Evolutionary conservation across 208 protist genomes (phyloP).

Genomic region (Leishmania tropica): DNA sequence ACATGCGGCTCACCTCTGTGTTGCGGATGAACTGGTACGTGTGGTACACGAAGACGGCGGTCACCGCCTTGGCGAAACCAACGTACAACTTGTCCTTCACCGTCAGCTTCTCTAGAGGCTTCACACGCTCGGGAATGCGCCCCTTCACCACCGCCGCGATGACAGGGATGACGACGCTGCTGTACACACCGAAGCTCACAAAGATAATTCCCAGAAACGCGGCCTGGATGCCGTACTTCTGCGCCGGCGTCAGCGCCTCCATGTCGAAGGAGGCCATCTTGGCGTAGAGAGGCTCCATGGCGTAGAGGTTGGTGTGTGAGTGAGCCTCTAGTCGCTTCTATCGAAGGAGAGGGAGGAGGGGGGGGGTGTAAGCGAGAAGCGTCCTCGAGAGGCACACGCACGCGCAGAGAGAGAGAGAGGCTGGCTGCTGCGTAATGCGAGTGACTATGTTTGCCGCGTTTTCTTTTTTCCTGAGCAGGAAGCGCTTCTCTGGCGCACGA

Average conservation of each 20-base stretch:
- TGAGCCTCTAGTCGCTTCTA: not conserved
- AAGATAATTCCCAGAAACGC: conserved; percentile 51
- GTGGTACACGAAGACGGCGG: conserved; percentile 73
- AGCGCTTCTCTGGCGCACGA: not conserved
- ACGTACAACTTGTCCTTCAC: conserved; percentile 65
- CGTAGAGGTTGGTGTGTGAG: not conserved
- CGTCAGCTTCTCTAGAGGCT: conserved; percentile 49
- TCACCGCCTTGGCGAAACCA: conserved; percentile 52
- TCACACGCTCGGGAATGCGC: conserved; percentile 45
- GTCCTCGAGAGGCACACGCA: not conserved
- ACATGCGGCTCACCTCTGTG: conserved; percentile 53
- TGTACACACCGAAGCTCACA: conserved; percentile 69
- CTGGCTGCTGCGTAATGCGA: not conserved
- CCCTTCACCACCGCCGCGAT: conserved; percentile 35
- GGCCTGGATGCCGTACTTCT: conserved; percentile 28
- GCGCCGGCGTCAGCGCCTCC: conserved; percentile 13
- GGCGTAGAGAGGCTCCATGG: conserved; percentile 5
- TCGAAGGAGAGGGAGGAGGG: conserved; percentile 3
- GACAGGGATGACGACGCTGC: conserved; percentile 49
- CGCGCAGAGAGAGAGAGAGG: not conserved
- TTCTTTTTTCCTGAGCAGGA: not conserved
- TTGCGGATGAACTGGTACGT: conserved; percentile 48
- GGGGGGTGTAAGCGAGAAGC: not conserved
- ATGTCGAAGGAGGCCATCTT: conserved; percentile 9
- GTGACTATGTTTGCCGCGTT: not conserved